Percentiles rank a stretch among this genome's conserved stretches.
Conservation (phyloP, 257 asterid species). For the Asclepias syriaca region DNA sequence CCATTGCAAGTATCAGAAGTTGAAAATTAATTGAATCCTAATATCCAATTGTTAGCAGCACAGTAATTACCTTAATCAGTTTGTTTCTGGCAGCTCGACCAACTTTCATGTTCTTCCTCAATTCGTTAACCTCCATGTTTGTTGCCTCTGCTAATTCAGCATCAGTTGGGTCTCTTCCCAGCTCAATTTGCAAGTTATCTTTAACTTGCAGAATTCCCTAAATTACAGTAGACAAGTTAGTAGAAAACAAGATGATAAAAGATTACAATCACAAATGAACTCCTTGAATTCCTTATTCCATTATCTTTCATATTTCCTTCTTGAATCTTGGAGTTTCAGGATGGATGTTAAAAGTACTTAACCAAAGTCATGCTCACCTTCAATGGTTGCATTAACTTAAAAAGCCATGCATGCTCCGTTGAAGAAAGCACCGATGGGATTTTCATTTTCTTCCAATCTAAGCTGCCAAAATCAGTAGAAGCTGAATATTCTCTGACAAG, state of each 20-base stretch:
- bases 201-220: constrained; percentile 66
- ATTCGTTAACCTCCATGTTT: constrained; percentile 35
- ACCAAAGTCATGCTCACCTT: constrained; percentile 44
- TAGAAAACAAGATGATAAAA: neutral
- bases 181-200: constrained; percentile 50
- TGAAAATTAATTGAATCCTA: neutral
- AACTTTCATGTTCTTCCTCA: constrained; percentile 61
- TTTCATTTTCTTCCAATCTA: constrained; percentile 86
- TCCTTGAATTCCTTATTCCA: neutral
- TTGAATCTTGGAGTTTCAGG: neutral
- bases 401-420: constrained; percentile 72
- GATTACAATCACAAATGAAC: neutral
- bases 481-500: constrained; percentile 70
- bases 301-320: neutral
- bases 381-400: constrained; percentile 79
- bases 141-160: constrained; percentile 58
- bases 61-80: constrained; percentile 67
- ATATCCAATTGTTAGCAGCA: neutral
- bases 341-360: neutral
- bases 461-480: constrained; percentile 47
- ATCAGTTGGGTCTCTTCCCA: constrained; percentile 63
- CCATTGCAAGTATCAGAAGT: neutral
- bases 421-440: constrained; percentile 83
- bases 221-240: constrained; percentile 6
- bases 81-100: constrained; percentile 90